Conservation (phyloP, 495 filamentous ascomycete species). For the Ramalina peruviana region DNA sequence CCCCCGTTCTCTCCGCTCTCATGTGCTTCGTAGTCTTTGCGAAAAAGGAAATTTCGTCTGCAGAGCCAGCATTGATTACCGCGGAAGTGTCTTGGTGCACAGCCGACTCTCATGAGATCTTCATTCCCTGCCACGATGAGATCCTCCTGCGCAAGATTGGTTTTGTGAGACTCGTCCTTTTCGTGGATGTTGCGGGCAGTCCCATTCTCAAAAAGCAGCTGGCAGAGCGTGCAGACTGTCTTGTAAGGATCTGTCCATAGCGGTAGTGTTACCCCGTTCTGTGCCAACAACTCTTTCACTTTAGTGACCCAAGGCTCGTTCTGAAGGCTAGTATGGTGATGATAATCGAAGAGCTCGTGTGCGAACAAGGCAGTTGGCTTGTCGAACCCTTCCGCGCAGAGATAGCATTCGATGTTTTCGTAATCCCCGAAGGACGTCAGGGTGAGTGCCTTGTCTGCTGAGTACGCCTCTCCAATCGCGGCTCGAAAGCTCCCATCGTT, state of each 20-base stretch:
- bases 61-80: background rate
- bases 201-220: background rate
- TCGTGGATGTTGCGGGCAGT: background rate
- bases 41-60: background rate
- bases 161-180: background rate
- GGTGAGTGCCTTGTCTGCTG: too few relatives aligned
- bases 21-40: slow-evolving; percentile 39
- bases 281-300: background rate
- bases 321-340: background rate
- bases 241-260: background rate
- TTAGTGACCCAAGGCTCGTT: background rate
- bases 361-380: too few relatives aligned
- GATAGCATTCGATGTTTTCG: too few relatives aligned
- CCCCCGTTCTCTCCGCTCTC: slow-evolving; percentile 52
- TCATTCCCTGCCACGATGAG: background rate
- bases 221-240: background rate
- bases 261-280: background rate
- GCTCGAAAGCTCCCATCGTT: too few relatives aligned
- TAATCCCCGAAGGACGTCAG: too few relatives aligned
- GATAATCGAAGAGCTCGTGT: background rate
- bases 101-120: too few relatives aligned
- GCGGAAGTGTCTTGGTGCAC: background rate
- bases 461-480: too few relatives aligned
- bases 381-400: background rate
- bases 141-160: background rate